A percentile compares a stretch with the other conserved stretches of the same genome.
Evolutionary conservation across 805 yeast species (phyloP).

Genomic region (Cyberlindnera maclurae): DNA sequence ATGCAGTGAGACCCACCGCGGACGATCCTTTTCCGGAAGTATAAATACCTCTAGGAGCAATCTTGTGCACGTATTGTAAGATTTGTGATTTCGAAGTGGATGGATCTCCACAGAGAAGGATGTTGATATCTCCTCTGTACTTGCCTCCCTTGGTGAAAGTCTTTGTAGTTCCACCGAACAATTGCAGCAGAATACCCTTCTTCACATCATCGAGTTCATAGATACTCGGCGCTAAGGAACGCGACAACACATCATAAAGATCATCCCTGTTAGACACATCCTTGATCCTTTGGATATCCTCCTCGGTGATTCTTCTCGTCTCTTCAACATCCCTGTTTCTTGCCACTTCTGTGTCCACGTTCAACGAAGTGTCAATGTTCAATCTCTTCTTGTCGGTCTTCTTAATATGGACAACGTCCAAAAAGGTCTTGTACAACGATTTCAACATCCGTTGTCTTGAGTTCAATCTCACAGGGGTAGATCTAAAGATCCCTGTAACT

Average conservation of each 20-base stretch:
- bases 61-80: slow-evolving; percentile 90
- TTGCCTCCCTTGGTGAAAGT: slow-evolving; percentile 84
- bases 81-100: slow-evolving; percentile 95
- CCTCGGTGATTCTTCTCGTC: slow-evolving; percentile 56
- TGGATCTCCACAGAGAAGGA: slow-evolving; percentile 94
- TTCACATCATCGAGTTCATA: slow-evolving; percentile 95
- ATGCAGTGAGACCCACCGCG: slow-evolving; percentile 98
- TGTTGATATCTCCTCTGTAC: slow-evolving; percentile 92
- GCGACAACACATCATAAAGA: slow-evolving; percentile 74
- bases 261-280: slow-evolving; percentile 63
- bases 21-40: slow-evolving; percentile 99
- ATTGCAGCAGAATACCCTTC: slow-evolving; percentile 85
- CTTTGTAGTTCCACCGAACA: slow-evolving; percentile 95
- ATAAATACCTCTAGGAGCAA: slow-evolving; percentile 96
- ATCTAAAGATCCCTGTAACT: slow-evolving; percentile 91
- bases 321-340: slow-evolving; percentile 74
- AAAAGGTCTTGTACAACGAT: slow-evolving; percentile 81
- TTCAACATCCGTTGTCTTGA: slow-evolving; percentile 79
- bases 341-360: slow-evolving; percentile 35
- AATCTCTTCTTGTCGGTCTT: slow-evolving; percentile 77
- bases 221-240: slow-evolving; percentile 95
- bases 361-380: slow-evolving; percentile 72
- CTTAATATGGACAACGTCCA: slow-evolving; percentile 90
- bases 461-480: slow-evolving; percentile 85
- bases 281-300: slow-evolving; percentile 59